Base-by-base conservation (phyloP, 495 filamentous ascomycete species). In the Peziza echinospora region DNA sequence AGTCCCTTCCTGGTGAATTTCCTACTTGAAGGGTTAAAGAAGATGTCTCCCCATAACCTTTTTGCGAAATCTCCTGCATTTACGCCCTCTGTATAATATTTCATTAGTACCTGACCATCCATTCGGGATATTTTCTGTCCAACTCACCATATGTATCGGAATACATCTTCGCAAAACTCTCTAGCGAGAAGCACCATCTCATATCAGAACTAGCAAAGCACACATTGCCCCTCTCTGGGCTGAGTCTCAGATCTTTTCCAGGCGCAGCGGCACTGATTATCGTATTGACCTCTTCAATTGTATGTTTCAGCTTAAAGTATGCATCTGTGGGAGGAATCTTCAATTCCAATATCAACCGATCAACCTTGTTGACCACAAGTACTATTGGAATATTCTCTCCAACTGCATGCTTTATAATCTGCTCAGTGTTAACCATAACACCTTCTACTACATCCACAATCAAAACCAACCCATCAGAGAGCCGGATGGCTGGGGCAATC, bases 381-480 rank as follows among this genome's bases (percentile, higher is more conserved):
- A 81, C 84, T 53, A 97, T 66, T 0, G 89, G 87, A 9, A 96
- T 68, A 55, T 83, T 84, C 60, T 93, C 82, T 43, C 93, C 68
- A 5, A 96, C 78, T 5, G 85, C 84, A 61, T 97, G 82, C 62
- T 82, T 92, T 66, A 97, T 93, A 57, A 92, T 84, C 59, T 93
- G 82, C 62, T 94, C 86, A 0, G 89, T 93, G 59, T 89, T 92
- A 50, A 84, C 74, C 64, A 96, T 91, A 6, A 97, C 89, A 16
- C 89, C 89, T 60, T 97, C 89, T n/a, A 97, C 84, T 22, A 94
- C 82, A 62, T 97, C 89, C 17, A 97, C 85, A 17, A 97, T 81
- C 37, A 97, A 64, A 39, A 91, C 82, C 7, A 94, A 77, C 45
- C 91, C 89, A 57, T 97, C 89, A 23, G 78, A 86, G 30, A 97